Conservation (phyloP, 208 protist species). For the Strigomonas culicis region DNA sequence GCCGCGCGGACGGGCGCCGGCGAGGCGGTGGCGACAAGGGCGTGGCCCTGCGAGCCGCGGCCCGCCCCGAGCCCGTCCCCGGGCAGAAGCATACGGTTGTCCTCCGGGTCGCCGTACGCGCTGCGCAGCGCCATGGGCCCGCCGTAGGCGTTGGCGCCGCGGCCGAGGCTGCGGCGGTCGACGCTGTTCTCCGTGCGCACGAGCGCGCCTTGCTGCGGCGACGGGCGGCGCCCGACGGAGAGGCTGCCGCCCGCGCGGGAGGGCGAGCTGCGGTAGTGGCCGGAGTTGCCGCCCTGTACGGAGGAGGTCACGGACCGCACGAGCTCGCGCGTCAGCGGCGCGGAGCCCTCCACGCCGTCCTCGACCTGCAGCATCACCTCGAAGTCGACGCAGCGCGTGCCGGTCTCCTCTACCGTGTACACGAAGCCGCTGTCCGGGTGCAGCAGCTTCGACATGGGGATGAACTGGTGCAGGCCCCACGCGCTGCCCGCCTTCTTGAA, state of each 20-base stretch:
- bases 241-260: slow-evolving; percentile 4
- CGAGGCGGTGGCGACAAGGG: background rate
- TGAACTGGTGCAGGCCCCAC: slow-evolving; percentile 88
- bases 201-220: slow-evolving; percentile 12
- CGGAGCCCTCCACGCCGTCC: slow-evolving; percentile 17
- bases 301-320: slow-evolving; percentile 27
- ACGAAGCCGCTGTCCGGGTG: slow-evolving; percentile 56
- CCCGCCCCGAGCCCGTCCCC: slow-evolving; percentile 11
- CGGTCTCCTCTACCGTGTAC: slow-evolving; percentile 60
- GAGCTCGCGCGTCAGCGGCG: slow-evolving; percentile 26
- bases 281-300: slow-evolving; percentile 2
- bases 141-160: background rate
- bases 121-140: background rate
- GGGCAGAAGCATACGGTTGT: slow-evolving; percentile 18
- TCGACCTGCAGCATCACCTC: slow-evolving; percentile 70
- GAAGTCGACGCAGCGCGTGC: slow-evolving; percentile 62
- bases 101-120: slow-evolving; percentile 18
- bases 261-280: background rate
- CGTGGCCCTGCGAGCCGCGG: background rate
- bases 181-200: slow-evolving; percentile 23
- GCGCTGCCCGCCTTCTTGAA: slow-evolving; percentile 80
- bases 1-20: slow-evolving; percentile 25
- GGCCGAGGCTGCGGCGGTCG: slow-evolving; percentile 22
- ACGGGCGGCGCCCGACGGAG: slow-evolving; percentile 6
- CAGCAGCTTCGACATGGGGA: slow-evolving; percentile 51